These are phyloP conservation scores for Xylaria nigripes DNA, from an alignment of 495 filamentous ascomycete species.

Conservation along the genomic window DNA sequence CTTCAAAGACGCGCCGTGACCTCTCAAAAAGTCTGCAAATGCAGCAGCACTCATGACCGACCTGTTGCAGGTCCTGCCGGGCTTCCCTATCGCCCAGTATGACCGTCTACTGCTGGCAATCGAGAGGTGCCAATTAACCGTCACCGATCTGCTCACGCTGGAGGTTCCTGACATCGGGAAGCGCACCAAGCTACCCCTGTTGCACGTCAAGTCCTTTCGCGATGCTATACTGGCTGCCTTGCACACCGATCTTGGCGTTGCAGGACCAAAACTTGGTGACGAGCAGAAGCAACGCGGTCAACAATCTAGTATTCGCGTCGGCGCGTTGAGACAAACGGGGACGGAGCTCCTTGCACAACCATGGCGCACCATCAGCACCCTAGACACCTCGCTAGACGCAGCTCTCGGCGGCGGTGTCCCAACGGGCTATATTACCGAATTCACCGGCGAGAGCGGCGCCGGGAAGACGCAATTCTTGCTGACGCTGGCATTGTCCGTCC, in stretches of 20 bases:
- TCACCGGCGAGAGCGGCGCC: slow-evolving; percentile 89
- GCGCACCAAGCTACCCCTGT: slow-evolving; percentile 71
- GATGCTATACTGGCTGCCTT: slow-evolving; percentile 55
- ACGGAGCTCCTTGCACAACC: slow-evolving; percentile 28
- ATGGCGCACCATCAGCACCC: slow-evolving; percentile 66
- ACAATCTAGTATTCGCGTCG: background rate
- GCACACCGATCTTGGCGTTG: slow-evolving; percentile 54
- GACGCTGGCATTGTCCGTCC: slow-evolving; percentile 68
- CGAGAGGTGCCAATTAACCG: slow-evolving; percentile 65
- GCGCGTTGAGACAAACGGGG: slow-evolving; percentile 26
- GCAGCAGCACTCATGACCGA: slow-evolving; percentile 61
- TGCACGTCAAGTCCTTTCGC: slow-evolving; percentile 65
- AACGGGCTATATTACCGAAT: slow-evolving; percentile 73
- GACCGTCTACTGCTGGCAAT: slow-evolving; percentile 69
- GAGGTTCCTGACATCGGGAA: slow-evolving; percentile 78
- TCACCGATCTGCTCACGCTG: slow-evolving; percentile 77
- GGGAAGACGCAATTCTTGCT: slow-evolving; percentile 95
- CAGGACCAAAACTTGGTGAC: background rate
- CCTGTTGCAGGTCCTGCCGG: slow-evolving; percentile 73
- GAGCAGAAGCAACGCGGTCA: slow-evolving; percentile 9
- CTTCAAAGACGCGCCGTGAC: background rate
- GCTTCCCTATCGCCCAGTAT: slow-evolving; percentile 61
- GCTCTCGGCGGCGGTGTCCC: slow-evolving; percentile 81
- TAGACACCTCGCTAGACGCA: slow-evolving; percentile 65
- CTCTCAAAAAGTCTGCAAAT: background rate